Evolutionary conservation across 1,139 yeast species (phyloP), one percentile per base, ranked within the genome.

Genomic region (Lodderomyces theae): DNA sequence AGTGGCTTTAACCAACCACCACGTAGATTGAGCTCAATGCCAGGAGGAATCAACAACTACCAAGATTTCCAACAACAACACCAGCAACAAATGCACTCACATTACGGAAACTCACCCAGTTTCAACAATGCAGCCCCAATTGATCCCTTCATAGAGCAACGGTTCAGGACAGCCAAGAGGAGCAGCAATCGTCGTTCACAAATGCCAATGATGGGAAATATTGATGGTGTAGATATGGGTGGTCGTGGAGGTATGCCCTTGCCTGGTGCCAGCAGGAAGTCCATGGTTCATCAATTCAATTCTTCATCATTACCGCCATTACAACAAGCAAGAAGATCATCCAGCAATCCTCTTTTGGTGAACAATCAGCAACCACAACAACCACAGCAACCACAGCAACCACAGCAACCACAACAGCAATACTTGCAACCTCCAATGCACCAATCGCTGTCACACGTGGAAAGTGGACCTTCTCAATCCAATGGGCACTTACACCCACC

Each of bases 191-290:
- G 75, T 39, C 61, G 74, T 21, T 66, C 74, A 0, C 64, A 57
- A 11, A 61, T 60, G 49, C 69, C 73, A 15, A 69, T 71, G 16
- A 51, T 63, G 58, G 67, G 64, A 9, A 63, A 59, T 40, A 49
- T 63, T 21, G 63, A 63, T 25, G 70, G 71, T 3, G 49, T 70
- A 24, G 77, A 72, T 51, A 61, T 69, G 63, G 77, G 77, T 11
- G 77, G 76, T 9, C 61, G 77, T 50, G 77, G 74, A n/a, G 77
- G 77, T 10, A 72, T 71, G 77, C 77, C 76, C 38, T 57, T 57
- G 56, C 64, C 69, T 1, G 54, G 54, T 2, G 53, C 45, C 17
- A 33, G 38, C 13, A 47, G 54, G 57, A 49, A 60, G 52, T 46
- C 55, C 10, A 46, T 45, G 33, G 30, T 42, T 19, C 40, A 42